Base-by-base conservation (phyloP, 208 protist species). In the Vickermania ingenoplastis region DNA sequence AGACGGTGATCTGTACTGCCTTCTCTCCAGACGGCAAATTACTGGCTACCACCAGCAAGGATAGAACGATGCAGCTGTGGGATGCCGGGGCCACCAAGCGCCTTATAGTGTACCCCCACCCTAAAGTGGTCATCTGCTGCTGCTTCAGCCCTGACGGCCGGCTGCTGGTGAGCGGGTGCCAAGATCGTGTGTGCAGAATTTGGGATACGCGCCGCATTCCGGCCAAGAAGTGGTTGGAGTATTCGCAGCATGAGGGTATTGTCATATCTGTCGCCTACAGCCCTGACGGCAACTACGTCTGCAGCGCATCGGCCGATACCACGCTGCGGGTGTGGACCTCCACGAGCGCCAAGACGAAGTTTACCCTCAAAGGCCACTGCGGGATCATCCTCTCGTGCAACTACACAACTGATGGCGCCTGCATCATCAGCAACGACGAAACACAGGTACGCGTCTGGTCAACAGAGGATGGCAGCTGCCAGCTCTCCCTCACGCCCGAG, bases 341-440 rank as follows among this genome's bases (percentile, higher is more conserved):
- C 36, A 75, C 77, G 21, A 85, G 71, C 0, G 79, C 73, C 29
- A 89, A 83, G 55, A 86, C 81, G 5, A 60, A 67, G 23, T 74
- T 80, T 49, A 81, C 69, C n/a, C 72, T 96, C 2, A 59, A 31
- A 0, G 86, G 86, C 7, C 89, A 96, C 68, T 59, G 60, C 0
- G 86, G 80, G 28, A 92, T 96, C 57, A 81, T 96, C 50, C 65
- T 92, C 25, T 65, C 82, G 0, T 96, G 89, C 57, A 81, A 69
- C 61, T 96, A 89, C 72, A 80, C 73, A 28, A 60, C 69, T 3
- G 80, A 94, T 52, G 86, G 89, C 1, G 69, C 63, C n/a, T 58
- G 79, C 71, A 92, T 96, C 55, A 61, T 96, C 31, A 92, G 84
- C 72, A 96, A 94, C 67, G 89, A 94, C 57, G 86, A 96, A 65